Conservation (phyloP, 768 basidiomycete species). For the Boletus vinaceobasis region DNA sequence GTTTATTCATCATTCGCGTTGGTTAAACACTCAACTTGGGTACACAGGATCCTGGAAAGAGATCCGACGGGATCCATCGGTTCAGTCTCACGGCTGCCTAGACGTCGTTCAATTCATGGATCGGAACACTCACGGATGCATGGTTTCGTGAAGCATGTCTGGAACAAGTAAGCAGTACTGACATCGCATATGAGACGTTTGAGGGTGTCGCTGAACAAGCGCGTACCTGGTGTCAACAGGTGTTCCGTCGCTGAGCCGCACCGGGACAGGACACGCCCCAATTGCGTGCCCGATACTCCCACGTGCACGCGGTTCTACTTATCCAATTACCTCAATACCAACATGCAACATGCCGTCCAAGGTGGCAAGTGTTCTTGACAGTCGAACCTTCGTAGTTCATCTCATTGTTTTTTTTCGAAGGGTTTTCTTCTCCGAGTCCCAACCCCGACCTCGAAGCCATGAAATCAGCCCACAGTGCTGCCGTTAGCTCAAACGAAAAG, state of each 20-base stretch:
- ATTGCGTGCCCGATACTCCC: neutral
- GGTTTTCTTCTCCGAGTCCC: neutral
- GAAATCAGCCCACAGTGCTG: conserved; percentile 16
- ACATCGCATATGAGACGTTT: too few species aligned
- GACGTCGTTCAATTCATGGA: neutral
- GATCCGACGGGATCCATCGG: neutral
- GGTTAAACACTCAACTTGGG: too few species aligned
- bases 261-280: too few species aligned
- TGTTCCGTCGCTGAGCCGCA: too few species aligned
- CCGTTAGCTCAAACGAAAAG: conserved; percentile 32
- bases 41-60: neutral
- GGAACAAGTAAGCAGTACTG: too few species aligned
- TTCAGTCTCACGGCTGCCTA: neutral
- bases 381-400: neutral
- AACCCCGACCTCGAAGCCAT: conserved; percentile 5
- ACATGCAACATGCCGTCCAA: conserved; percentile 12
- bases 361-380: conserved; percentile 1
- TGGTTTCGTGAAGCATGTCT: neutral
- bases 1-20: neutral
- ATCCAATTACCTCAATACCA: neutral
- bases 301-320: conserved; percentile 5
- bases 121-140: neutral
- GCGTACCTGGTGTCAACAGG: too few species aligned
- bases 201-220: too few species aligned
- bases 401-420: conserved; percentile 7